Evolutionary conservation across 306 rosid genomes (phyloP), one percentile per base, ranked within the genome.

Genomic region (Malus sieversii): DNA sequence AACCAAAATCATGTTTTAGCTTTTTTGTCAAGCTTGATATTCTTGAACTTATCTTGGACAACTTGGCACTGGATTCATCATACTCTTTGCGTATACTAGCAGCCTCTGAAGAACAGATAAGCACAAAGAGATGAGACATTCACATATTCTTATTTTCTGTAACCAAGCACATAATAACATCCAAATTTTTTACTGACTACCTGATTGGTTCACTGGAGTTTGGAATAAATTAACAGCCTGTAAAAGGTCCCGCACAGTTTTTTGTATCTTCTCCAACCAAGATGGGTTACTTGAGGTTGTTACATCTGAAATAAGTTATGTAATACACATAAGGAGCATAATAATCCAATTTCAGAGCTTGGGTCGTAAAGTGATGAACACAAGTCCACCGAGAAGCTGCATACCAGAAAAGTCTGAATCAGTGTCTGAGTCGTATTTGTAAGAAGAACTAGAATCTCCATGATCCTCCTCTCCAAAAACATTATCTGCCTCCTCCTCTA

Each of bases 191-290:
- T 53, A 30, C 35, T 53, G 15, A 45, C 35, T 80, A 96, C 99
- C 99, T 89, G 99, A 79, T 82, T 81, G 96, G 80, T 92, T 96
- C 81, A 92, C 91, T 48, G 97, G 92, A 75, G 92, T 74, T 89
- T 96, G 97, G 88, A 92, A 96, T 57, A 96, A 55, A 83, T 92
- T 90, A 46, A 96, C 92, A 77, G 82, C 93, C 76, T 85, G 85
- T 51, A 92, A 73, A 79, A 96, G 70, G 80, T 81, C 87, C 64
- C 86, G 75, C 15, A 90, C 92, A 68, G 96, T 86, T 75, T 64
- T 83, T 84, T 90, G 98, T 81, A 96, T 84, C 86, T 87, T 92
- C 86, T 88, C 93, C 83, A 92, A 78, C 97, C 89, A 90, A 82
- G 98, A 90, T 79, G 97, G 94, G 77, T 76, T 85, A 63, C 86